Evolutionary conservation across 495 filamentous ascomycete species (phyloP), one percentile per base, ranked within the genome.

Genomic region (Chlorociboria aeruginascens): DNA sequence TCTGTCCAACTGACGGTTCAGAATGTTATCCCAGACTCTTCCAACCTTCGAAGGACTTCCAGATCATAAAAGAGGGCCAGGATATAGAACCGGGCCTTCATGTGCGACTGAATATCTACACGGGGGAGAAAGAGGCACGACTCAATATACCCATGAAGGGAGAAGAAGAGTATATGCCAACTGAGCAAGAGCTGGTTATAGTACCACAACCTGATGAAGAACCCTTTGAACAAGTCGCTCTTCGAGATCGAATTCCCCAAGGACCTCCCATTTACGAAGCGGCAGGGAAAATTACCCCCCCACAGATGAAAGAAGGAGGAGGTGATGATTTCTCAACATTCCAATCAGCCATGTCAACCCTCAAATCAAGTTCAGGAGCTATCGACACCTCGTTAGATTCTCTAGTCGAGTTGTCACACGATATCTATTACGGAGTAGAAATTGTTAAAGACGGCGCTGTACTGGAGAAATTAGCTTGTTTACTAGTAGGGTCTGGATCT

Each of bases 361-460:
- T 59, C 12, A 39, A 43, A 17, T 51, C 49, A 41, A 53, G 54
- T 29, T 44, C 48, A 13, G 42, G 49, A 50, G 38, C 46, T 25
- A 53, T 59, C 16, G 56, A 59, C 31, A 31, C 35, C 14, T 36
- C 53, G 32, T 66, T 84, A 10, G 60, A 70, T 16, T 61, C 66
- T 37, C 67, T 85, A 9, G 66, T 70, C 39, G 77, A 81, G 7
- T 62, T 82, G 29, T 67, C 72, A 6, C 78, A 85, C 57, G 79
- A 79, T 54, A 73, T 81, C 52, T 81, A 83, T 65, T 84, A 80
- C 65, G 81, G 81, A n/a, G 62, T 79, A 7, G 73, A 78, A 51
- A 69, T 84, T 39, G 61, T 72, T 14, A 66, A 72, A 40, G 70
- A 78, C 49, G 47, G 58, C 4, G 62, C 62, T n/a, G 66, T 67